Base-by-base conservation (phyloP, 1,139 yeast genomes). In the Debaryomyces robertsiae region DNA sequence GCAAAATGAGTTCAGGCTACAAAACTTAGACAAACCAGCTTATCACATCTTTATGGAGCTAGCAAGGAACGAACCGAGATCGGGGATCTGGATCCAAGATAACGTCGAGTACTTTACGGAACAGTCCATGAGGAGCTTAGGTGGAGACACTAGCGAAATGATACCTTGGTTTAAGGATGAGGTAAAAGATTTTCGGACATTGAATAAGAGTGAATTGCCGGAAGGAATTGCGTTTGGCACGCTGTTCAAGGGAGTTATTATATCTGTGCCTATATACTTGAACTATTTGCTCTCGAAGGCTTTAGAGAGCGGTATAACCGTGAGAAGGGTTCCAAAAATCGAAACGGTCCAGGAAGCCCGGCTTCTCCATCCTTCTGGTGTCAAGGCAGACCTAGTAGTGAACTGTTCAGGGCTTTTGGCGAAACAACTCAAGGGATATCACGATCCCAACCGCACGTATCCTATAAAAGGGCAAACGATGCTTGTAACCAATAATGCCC, bases 221-320 rank as follows among this genome's bases (percentile, higher is more conserved):
- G 48, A 46, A 0, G 73, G 61, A 1, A 53, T 59, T 10, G 54
- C 53, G 1, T 65, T 59, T 46, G 84, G 81, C 2, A 66, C 54
- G 41, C 58, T 55, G 36, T 79, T 58, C 50, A 67, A 65, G 35
- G 79, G 82, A 0, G 64, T 79, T 37, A 76, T 77, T 31, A 67
- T 79, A 32, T 64, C 79, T 9, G 75, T 75, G 2, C 72, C 79
- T 10, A 61, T 71, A 18, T 80, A 80, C 49, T 61, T 79, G 44
- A 61, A 72, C 14, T 79, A 63, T 52, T 58, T 80, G 22, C 56
- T 69, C 24, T 63, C 62, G 35, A 63, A 69, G 48, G 67, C 75
- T 43, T 46, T 61, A 6, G 63, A 55, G 27, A 39, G 49, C 15
- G 81, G 82, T 0, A 68, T 74, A 29, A 36, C 30, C 1, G 47